Evolutionary conservation across 495 filamentous ascomycete genomes (phyloP), one percentile per base, ranked within the genome.

Genomic region (Friedmanniomyces simplex): DNA sequence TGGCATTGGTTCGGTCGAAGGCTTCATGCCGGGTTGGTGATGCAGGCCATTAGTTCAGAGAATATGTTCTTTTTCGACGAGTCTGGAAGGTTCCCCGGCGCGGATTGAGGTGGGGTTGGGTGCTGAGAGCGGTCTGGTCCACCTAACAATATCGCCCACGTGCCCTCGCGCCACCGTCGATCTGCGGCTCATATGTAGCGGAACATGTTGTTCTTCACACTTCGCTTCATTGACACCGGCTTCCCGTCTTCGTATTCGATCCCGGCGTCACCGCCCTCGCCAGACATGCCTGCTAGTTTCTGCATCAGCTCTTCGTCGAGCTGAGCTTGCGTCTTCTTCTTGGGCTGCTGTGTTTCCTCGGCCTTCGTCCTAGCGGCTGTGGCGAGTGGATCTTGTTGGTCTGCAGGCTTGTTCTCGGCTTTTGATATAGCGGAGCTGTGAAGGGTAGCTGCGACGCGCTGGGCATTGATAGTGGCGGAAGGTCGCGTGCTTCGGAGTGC

Each of bases 131-230:
- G n/a, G n/a, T n/a, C n/a, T n/a, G n/a, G n/a, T n/a, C n/a, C n/a
- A n/a, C n/a, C n/a, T n/a, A n/a, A n/a, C n/a, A n/a, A n/a, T n/a
- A n/a, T n/a, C n/a, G n/a, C n/a, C n/a, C n/a, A n/a, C n/a, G n/a
- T n/a, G n/a, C n/a, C n/a, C n/a, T n/a, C n/a, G n/a, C n/a, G n/a
- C n/a, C n/a, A n/a, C n/a, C n/a, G n/a, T n/a, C n/a, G n/a, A n/a
- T n/a, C n/a, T n/a, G n/a, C n/a, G n/a, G n/a, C 39, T 65, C 57
- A 84, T 28, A 82, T 86, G 59, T 82, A 75, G 28, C 82, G 72
- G 63, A 91, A 91, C 85, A 90, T 90, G 61, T 91, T 89, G 41
- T 85, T 79, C 62, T 74, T 82, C 7, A 91, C 88, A 30, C 82
- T 74, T 46, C 87, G 74, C 70, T 91, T 93, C 85, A 91, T 87